Percentiles rank a stretch among this genome's conserved stretches.
Conservation (phyloP, 2,329 filamentous ascomycete species). For the Fusarium concolor region DNA sequence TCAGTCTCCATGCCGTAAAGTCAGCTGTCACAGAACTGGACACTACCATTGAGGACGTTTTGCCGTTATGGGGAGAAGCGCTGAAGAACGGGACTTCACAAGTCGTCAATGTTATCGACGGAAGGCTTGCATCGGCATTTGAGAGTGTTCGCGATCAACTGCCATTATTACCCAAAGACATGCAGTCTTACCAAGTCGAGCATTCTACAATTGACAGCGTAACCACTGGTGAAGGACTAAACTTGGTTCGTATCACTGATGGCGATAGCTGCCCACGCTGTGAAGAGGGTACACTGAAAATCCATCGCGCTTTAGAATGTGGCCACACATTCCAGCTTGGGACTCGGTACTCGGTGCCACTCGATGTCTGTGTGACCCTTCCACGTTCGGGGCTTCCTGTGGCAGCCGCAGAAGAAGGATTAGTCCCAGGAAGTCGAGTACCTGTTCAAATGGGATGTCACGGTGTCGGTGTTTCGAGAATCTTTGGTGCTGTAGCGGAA, state of each 20-base stretch:
- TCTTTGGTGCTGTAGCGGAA: slow-evolving; percentile 88
- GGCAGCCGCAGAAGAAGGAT: slow-evolving; percentile 13
- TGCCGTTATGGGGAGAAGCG: slow-evolving; percentile 63
- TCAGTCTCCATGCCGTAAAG: slow-evolving; percentile 73
- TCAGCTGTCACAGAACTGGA: slow-evolving; percentile 75
- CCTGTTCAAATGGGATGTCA: slow-evolving; percentile 95
- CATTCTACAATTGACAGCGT: slow-evolving; percentile 48
- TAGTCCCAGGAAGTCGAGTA: slow-evolving; percentile 50
- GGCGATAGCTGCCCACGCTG: slow-evolving; percentile 83
- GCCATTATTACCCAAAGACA: slow-evolving; percentile 40
- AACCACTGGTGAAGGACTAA: slow-evolving; percentile 57
- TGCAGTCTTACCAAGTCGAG: slow-evolving; percentile 26
- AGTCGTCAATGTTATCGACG: slow-evolving; percentile 53
- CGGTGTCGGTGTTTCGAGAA: slow-evolving; percentile 91
- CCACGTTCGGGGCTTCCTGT: slow-evolving; percentile 40
- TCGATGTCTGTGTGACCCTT: slow-evolving; percentile 71
- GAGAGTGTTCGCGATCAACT: slow-evolving; percentile 41
- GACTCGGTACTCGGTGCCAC: slow-evolving; percentile 83
- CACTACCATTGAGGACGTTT: slow-evolving; percentile 71
- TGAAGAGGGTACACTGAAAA: slow-evolving; percentile 67
- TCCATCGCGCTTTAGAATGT: slow-evolving; percentile 84
- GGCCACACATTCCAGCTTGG: slow-evolving; percentile 97
- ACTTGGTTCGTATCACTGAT: slow-evolving; percentile 72
- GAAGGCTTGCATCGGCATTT: slow-evolving; percentile 45
- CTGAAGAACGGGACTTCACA: slow-evolving; percentile 37